phyloP scores from a whole-genome alignment of 257 asterid species.

The Oldenlandia corymbosa region DNA sequence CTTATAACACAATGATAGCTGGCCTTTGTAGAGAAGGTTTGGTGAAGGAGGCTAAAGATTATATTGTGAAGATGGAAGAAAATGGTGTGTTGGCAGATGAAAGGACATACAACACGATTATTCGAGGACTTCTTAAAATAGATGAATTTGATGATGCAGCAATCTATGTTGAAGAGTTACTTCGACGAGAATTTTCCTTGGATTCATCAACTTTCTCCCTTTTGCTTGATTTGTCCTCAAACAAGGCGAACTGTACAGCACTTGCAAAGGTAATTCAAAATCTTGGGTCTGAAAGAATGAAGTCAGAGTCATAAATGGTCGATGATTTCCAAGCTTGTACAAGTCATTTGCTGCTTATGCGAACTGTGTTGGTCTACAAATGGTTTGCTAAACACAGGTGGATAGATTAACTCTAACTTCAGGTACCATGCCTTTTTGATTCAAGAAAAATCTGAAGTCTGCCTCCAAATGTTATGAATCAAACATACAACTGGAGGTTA shows the following conservation, averaged over 20 bases:
- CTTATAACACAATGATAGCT: conserved; percentile 16
- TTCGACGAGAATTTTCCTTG: conserved; percentile 5
- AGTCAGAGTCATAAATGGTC: not conserved
- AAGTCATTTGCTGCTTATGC: not conserved
- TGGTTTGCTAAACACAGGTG: not conserved
- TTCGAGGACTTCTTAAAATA: conserved; percentile 10
- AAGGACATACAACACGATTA: conserved; percentile 9
- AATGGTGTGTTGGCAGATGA: not conserved
- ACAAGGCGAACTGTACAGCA: not conserved
- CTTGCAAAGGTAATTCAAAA: not conserved
- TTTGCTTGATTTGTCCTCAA: not conserved
- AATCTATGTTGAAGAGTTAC: conserved; percentile 13
- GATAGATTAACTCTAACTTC: not conserved
- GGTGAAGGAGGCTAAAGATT: conserved; percentile 17
- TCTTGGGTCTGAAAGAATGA: not conserved
- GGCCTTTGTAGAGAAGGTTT: conserved; percentile 20
- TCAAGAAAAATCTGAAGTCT: not conserved
- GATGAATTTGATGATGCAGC: conserved; percentile 7
- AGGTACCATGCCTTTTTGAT: not conserved
- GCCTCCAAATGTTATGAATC: not conserved
- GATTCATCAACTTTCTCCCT: conserved; percentile 8
- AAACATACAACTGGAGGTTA: not conserved
- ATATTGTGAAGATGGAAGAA: conserved; percentile 7
- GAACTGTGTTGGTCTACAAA: not conserved
- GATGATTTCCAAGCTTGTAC: too few species aligned